Conservation (phyloP, 2,329 filamentous ascomycete genomes). For the Botrytis cinerea region DNA sequence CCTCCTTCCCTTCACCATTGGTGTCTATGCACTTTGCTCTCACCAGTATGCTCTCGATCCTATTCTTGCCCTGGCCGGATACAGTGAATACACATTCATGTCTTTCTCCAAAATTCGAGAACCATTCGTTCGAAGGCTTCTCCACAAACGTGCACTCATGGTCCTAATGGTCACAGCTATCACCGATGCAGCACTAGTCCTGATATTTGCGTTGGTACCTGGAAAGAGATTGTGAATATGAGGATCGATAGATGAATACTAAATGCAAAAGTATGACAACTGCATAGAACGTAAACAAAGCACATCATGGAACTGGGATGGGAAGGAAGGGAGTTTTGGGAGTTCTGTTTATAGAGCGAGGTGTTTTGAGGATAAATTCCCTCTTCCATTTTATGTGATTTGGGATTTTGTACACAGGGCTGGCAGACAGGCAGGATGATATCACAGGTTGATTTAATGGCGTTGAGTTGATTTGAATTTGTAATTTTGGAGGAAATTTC, state of each 20-base stretch:
- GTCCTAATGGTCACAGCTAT: conserved; percentile 74
- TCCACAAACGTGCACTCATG: conserved; percentile 81
- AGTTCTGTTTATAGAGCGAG: conserved; percentile 22
- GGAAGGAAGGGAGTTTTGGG: conserved; percentile 1
- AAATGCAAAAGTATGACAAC: not conserved
- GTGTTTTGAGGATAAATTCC: conserved; percentile 17
- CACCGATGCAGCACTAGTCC: conserved; percentile 77
- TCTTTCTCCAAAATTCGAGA: conserved; percentile 86
- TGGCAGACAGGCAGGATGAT: conserved; percentile 14
- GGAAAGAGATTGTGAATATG: conserved; percentile 71
- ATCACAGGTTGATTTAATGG: conserved; percentile 21
- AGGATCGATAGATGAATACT: not conserved
- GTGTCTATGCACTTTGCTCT: conserved; percentile 83
- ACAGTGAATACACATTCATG: conserved; percentile 96
- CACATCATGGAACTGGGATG: not conserved
- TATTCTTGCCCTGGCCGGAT: conserved; percentile 81
- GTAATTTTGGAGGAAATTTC: not conserved
- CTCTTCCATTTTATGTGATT: conserved; percentile 11
- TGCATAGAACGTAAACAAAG: not conserved
- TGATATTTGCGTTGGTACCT: conserved; percentile 93
- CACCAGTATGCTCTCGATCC: conserved; percentile 97
- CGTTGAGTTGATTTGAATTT: conserved; percentile 10
- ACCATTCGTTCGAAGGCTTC: conserved; percentile 83
- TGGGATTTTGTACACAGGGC: conserved; percentile 19
- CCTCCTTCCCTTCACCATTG: conserved; percentile 88